Evolutionary conservation across 177 flowering plant species (phyloP).

Genomic region (Vitis hybrid): DNA sequence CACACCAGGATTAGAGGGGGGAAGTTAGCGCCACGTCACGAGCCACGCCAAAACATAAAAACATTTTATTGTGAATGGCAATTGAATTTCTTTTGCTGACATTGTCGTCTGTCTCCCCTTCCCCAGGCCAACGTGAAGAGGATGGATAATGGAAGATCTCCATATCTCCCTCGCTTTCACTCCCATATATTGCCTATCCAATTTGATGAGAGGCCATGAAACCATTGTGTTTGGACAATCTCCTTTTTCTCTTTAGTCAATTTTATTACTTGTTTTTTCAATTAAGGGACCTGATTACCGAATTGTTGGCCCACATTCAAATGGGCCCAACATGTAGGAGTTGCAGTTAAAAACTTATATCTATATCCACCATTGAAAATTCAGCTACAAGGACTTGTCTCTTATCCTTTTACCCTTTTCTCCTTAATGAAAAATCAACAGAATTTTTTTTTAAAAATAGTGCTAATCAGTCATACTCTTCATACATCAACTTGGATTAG

Average conservation of each 20-base stretch:
- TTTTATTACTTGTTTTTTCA: neutral
- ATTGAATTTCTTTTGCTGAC: neutral
- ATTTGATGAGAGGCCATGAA: constrained; percentile 1
- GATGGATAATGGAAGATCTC: neutral
- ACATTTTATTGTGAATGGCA: neutral
- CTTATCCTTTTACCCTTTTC: too few relatives aligned
- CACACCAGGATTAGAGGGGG: too few relatives aligned
- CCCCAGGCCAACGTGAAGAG: neutral
- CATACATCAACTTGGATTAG: too few relatives aligned
- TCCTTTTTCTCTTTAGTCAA: neutral
- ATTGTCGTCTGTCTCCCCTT: neutral
- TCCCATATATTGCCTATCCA: neutral
- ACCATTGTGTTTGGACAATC: neutral
- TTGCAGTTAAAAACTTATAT: too few relatives aligned
- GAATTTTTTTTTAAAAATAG: too few relatives aligned
- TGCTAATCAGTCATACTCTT: too few relatives aligned
- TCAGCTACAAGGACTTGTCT: too few relatives aligned
- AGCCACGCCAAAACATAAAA: too few relatives aligned
- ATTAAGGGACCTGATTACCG: neutral
- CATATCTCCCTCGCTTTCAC: constrained; percentile 5
- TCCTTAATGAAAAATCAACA: too few relatives aligned
- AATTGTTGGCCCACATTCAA: neutral
- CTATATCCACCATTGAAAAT: too few relatives aligned
- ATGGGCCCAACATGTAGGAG: too few relatives aligned
- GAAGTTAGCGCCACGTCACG: too few relatives aligned